These are phyloP conservation scores for Glaciozyma antarctica DNA, from an alignment of 768 basidiomycete genomes.

Conservation along the genomic window DNA sequence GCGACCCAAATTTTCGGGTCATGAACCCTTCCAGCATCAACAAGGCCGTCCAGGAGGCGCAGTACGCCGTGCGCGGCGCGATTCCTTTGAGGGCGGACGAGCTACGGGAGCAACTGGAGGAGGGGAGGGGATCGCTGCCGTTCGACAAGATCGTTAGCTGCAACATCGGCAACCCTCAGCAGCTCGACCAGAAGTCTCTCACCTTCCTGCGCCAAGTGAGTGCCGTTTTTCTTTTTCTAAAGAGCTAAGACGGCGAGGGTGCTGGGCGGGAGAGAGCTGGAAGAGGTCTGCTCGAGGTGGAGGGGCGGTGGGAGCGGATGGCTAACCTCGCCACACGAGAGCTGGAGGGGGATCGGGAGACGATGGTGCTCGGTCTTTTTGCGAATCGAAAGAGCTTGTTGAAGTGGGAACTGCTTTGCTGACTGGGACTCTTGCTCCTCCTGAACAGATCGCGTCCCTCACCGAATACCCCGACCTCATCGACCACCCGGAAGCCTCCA, in stretches of 20 bases:
- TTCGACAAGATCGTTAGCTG: constrained; percentile 84
- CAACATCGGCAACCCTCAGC: constrained; percentile 98
- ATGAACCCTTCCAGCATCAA: constrained; percentile 68
- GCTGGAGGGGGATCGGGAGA: too few species aligned
- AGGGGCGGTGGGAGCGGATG: not conserved
- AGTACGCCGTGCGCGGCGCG: constrained; percentile 96
- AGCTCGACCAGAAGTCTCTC: constrained; percentile 84
- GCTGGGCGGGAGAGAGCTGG: not conserved
- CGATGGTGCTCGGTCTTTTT: not conserved
- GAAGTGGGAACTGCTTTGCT: not conserved
- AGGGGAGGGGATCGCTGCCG: constrained; percentile 51
- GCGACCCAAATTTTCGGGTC: constrained; percentile 17
- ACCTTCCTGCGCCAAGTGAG: constrained; percentile 84
- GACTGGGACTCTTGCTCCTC: not conserved
- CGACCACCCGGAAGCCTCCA: constrained; percentile 53
- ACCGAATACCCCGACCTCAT: constrained; percentile 84
- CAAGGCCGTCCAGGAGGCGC: constrained; percentile 70
- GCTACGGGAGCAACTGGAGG: constrained; percentile 58
- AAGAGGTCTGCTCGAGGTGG: not conserved
- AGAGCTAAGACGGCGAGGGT: too few species aligned
- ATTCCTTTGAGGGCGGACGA: constrained; percentile 88
- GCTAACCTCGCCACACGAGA: too few species aligned
- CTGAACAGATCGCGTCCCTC: constrained; percentile 66
- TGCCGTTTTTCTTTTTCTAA: constrained; percentile 14
- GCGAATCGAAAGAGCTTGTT: not conserved